Evolutionary conservation across 805 yeast species (phyloP), one percentile per base, ranked within the genome.

Genomic region (Ogataea sp.): DNA sequence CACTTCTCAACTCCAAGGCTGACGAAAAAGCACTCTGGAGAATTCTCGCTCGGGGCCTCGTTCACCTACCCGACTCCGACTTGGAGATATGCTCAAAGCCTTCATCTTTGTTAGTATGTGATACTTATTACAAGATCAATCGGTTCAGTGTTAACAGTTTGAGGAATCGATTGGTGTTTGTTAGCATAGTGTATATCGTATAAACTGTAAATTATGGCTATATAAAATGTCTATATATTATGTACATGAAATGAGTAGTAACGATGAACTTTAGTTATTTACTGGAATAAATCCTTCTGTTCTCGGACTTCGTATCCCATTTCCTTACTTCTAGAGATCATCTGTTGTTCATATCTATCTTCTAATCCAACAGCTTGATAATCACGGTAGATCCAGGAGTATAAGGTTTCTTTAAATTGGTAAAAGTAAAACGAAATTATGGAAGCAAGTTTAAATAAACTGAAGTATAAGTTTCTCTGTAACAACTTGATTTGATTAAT

Each of bases 261-360:
- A n/a, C n/a, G n/a, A n/a, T n/a, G n/a, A n/a, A n/a, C n/a, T n/a
- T n/a, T n/a, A n/a, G n/a, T n/a, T n/a, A n/a, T n/a, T n/a, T n/a
- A n/a, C n/a, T n/a, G n/a, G n/a, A n/a, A n/a, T n/a, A 23, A 7
- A 15, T 39, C 37, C 20, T 23, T 6, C 11, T 31, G 15, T 4
- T 15, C 11, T 9, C 11, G 33, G 11, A 30, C 33, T 6, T 32
- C 34, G n/a, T 20, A 17, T 1, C 78, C 78, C 39, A 69, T 51
- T 1, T 64, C 57, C 42, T 58, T 52, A 13, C 73, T 70, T 11
- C 71, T 65, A 28, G 64, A 62, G 36, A 60, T 58, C 55, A 69
- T 53, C 42, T 67, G 64, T 27, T 54, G 50, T 37, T 73, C 78
- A 33, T 73, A 60, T 32, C 55, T 56, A 37, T 68, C 76, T 47